A percentile compares a stretch with the other conserved stretches of the same genome.
These are phyloP conservation scores for Globisporangium emineosum DNA, from an alignment of 352 stramenopile species.

Conservation along the genomic window DNA sequence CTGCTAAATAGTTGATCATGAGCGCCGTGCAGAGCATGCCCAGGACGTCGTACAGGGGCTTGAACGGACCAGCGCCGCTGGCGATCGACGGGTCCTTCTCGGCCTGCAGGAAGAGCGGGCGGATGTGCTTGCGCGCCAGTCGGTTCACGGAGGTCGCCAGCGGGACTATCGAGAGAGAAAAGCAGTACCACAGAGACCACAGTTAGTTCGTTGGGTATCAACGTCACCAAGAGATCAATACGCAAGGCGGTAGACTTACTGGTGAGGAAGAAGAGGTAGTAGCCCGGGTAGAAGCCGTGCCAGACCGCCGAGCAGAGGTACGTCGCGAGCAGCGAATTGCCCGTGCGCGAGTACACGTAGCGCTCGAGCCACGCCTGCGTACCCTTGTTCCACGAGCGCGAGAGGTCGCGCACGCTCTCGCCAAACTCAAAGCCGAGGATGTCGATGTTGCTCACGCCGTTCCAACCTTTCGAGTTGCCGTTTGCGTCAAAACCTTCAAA, in stretches of 20 bases:
- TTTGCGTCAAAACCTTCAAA: slow-evolving; percentile 94
- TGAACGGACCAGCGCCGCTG: slow-evolving; percentile 18
- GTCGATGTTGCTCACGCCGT: slow-evolving; percentile 94
- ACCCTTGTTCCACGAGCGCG: slow-evolving; percentile 96
- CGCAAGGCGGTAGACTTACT: slow-evolving; percentile 21
- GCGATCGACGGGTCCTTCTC: slow-evolving; percentile 13
- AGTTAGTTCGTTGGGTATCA: background rate
- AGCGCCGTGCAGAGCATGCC: slow-evolving; percentile 53
- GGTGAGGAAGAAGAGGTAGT: slow-evolving; percentile 95
- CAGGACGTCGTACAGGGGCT: slow-evolving; percentile 59
- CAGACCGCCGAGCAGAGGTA: slow-evolving; percentile 96
- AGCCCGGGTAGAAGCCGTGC: slow-evolving; percentile 99
- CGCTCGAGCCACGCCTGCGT: slow-evolving; percentile 95
- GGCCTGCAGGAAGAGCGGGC: slow-evolving; percentile 44
- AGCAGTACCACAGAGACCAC: too few species aligned
- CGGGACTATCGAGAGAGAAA: slow-evolving; percentile 29
- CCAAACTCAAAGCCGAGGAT: slow-evolving; percentile 94
- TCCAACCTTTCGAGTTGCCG: slow-evolving; percentile 87
- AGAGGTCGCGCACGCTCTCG: slow-evolving; percentile 86
- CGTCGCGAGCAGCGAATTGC: slow-evolving; percentile 90
- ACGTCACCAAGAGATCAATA: background rate
- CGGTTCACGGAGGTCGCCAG: slow-evolving; percentile 70
- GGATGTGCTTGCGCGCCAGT: slow-evolving; percentile 46
- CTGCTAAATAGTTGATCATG: slow-evolving; percentile 69
- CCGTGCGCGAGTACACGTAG: slow-evolving; percentile 96